Conservation (phyloP, 106 monocot genomes). For the Gastrodia elata region DNA sequence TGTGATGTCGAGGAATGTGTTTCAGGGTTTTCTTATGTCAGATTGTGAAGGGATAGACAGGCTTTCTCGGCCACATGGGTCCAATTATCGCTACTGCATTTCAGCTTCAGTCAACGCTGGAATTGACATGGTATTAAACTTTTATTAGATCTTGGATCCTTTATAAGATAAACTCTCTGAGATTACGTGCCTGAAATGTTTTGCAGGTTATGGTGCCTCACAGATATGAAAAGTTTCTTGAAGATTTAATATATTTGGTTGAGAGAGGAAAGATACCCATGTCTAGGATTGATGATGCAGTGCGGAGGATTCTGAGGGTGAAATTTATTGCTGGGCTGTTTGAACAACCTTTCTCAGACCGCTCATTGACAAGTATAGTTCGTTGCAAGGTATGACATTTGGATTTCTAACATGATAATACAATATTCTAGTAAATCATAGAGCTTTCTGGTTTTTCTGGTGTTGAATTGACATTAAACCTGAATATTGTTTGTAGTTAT, state of each 20-base stretch:
- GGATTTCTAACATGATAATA: not conserved
- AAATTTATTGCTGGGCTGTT: slow-evolving; percentile 82
- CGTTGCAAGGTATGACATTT: slow-evolving; percentile 58
- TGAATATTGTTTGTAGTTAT: not conserved
- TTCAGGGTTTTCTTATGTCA: slow-evolving; percentile 76
- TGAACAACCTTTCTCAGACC: slow-evolving; percentile 81
- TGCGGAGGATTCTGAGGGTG: slow-evolving; percentile 72
- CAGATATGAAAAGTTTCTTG: slow-evolving; percentile 60
- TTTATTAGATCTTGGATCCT: not conserved
- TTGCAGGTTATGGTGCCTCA: slow-evolving; percentile 73
- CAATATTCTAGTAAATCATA: not conserved
- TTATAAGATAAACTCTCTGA: not conserved
- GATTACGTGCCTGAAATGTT: not conserved
- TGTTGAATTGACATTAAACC: not conserved
- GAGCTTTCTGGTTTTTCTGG: not conserved
- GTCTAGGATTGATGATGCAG: slow-evolving; percentile 83
- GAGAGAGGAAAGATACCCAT: slow-evolving; percentile 70
- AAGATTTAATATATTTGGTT: slow-evolving; percentile 66
- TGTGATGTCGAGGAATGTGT: not conserved
- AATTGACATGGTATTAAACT: slow-evolving; percentile 68
- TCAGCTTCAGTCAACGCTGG: slow-evolving; percentile 75
- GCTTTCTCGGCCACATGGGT: slow-evolving; percentile 57
- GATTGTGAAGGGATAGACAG: slow-evolving; percentile 89
- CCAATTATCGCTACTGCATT: slow-evolving; percentile 70
- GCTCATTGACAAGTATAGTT: slow-evolving; percentile 43